phyloP scores from a whole-genome alignment of 768 basidiomycete genomes.

The Sutorius australiensis region DNA sequence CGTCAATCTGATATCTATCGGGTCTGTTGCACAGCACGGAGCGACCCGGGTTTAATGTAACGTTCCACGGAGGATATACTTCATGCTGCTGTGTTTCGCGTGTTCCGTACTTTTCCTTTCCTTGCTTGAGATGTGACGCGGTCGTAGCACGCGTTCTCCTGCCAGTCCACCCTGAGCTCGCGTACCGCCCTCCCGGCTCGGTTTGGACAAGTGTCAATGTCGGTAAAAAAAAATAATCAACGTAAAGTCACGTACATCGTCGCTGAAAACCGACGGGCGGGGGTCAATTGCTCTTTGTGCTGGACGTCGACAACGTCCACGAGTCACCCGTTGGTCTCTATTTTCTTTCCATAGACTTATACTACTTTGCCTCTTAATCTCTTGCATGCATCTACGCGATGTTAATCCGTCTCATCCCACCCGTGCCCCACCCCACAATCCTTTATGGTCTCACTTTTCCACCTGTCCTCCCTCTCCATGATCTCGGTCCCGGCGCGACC shows the following conservation, averaged over 20 bases:
- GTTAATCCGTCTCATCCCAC: conserved; percentile 53
- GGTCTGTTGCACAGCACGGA: conserved; percentile 9
- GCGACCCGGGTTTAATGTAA: not conserved
- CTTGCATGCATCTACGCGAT: conserved; percentile 32
- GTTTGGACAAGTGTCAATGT: conserved; percentile 6
- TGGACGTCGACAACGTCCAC: conserved; percentile 30
- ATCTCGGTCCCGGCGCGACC: conserved; percentile 31
- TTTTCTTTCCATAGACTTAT: conserved; percentile 19
- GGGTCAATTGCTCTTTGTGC: conserved; percentile 17
- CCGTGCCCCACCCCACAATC: conserved; percentile 47
- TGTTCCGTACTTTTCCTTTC: not conserved
- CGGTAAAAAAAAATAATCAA: conserved; percentile 17
- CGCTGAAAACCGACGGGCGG: conserved; percentile 28
- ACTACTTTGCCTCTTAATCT: conserved; percentile 26
- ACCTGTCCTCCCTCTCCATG: conserved; percentile 32
- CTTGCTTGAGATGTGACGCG: not conserved
- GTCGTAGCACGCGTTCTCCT: conserved; percentile 1
- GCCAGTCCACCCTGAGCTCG: not conserved
- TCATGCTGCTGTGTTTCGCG: conserved; percentile 14
- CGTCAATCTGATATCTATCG: not conserved
- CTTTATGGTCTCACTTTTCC: conserved; percentile 57
- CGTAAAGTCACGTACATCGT: conserved; percentile 32
- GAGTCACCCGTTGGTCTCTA: conserved; percentile 4
- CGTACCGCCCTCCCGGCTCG: not conserved
- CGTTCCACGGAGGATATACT: conserved; percentile 1